Base-by-base conservation (phyloP, 306 rosid species). In the Castanopsis chinensis region DNA sequence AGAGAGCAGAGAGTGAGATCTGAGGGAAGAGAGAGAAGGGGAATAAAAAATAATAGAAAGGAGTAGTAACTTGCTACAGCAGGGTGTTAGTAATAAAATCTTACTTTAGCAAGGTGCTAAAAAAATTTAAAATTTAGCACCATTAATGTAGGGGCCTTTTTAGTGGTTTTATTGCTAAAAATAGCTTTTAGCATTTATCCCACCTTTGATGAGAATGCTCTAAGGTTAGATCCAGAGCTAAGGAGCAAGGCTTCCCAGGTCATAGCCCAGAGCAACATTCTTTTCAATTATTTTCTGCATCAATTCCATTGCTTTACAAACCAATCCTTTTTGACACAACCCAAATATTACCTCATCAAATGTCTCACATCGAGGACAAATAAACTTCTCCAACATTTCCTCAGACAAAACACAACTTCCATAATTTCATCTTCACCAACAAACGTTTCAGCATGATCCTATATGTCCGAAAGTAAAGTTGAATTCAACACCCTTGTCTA, bases 171-270 rank as follows among this genome's bases (percentile, higher is more conserved):
- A 2, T 25, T 25, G 27, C 2, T 25, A 25, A 0, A 25, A 25
- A 25, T 1, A 25, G 27, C 27, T 25, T 25, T 25, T 25, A 25
- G 27, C 27, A 25, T 25, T 25, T 25, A 0, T 25, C 2, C 27
- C 27, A 25, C 27, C 27, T 25, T 25, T 25, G 27, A 25, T 25
- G 27, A 25, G 27, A 25, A 25, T 25, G 27, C 1, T 25, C 27
- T 25, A 60, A 87, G 49, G 68, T 82, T 73, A 49, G 58, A 67
- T 74, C 84, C 81, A 55, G 69, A 80, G 79, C 84, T 76, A 56
- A 81, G 86, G 35, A 92, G 80, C 81, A 86, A 21, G 57, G 88
- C 84, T 77, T 91, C 92, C 97, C 95, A 90, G 71, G 92, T 77
- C 79, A 70, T 86, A 25, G 84, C 79, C 51, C 97, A 91, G 93